Percentiles rank a stretch among this genome's conserved stretches.
Evolutionary conservation across 345 rosid genomes (phyloP).

Genomic region (Ricinus communis): DNA sequence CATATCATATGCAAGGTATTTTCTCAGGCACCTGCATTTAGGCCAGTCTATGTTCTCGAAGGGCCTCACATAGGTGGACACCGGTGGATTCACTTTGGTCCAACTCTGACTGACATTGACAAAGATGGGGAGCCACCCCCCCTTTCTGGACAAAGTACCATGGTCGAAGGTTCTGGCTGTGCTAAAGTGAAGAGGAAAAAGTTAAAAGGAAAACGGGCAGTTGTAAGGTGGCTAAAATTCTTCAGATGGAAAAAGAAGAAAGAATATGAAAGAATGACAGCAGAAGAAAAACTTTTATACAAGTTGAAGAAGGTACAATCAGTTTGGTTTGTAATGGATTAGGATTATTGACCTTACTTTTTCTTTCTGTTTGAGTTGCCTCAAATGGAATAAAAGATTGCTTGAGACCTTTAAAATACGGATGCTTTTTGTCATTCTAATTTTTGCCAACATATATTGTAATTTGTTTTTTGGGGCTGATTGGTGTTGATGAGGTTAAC

Average conservation of each 20-base stretch:
- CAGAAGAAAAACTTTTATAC: constrained; percentile 73
- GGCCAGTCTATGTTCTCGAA: constrained; percentile 4
- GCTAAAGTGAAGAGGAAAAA: constrained; percentile 64
- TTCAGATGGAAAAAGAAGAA: constrained; percentile 96
- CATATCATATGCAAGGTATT: constrained; percentile 61
- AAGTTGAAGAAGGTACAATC: constrained; percentile 65
- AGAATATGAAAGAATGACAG: constrained; percentile 82
- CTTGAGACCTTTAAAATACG: not conserved
- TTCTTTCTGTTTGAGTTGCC: constrained; percentile 8
- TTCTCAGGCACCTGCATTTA: constrained; percentile 26
- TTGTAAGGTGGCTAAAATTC: constrained; percentile 81
- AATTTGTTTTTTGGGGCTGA: not conserved
- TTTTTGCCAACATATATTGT: not conserved
- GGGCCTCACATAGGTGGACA: constrained; percentile 29
- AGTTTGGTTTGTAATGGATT: not conserved
- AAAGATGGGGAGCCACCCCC: constrained; percentile 23
- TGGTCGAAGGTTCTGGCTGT: constrained; percentile 31
- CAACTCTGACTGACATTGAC: constrained; percentile 27
- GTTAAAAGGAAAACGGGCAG: constrained; percentile 83
- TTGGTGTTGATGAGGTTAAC: not conserved
- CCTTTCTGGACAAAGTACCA: constrained; percentile 23
- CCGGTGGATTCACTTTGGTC: constrained; percentile 45
- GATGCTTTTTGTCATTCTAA: not conserved
- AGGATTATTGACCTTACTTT: not conserved
- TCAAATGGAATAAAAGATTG: not conserved